phyloP scores from a whole-genome alignment of 2,329 filamentous ascomycete genomes.

The Stemphylium vesicarium region DNA sequence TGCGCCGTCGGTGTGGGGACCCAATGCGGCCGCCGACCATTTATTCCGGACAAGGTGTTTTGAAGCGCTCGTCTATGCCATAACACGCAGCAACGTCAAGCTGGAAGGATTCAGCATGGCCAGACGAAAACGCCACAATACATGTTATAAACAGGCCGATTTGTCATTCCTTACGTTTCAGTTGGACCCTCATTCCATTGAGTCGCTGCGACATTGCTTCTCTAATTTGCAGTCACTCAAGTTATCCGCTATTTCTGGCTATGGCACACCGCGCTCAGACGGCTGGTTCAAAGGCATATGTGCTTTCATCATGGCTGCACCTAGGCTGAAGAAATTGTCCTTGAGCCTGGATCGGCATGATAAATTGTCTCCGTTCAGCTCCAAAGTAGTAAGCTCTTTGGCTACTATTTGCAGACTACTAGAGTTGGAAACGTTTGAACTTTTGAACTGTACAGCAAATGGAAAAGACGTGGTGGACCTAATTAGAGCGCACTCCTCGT shows the following conservation, averaged over 20 bases:
- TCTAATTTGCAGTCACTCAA: conserved; percentile 21
- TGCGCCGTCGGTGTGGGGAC: conserved; percentile 16
- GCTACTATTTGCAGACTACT: conserved; percentile 17
- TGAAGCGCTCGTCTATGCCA: conserved; percentile 28
- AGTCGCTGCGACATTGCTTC: conserved; percentile 22
- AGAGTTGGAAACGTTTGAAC: conserved; percentile 19
- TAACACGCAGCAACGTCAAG: conserved; percentile 25
- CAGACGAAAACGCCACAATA: conserved; percentile 15
- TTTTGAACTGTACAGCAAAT: conserved; percentile 24
- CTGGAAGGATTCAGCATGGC: conserved; percentile 31
- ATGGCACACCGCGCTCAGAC: conserved; percentile 17
- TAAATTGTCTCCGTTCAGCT: conserved; percentile 17
- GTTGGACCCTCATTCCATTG: conserved; percentile 13
- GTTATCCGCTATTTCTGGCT: conserved; percentile 24
- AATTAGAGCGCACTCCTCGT: conserved; percentile 18
- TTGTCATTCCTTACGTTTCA: conserved; percentile 25
- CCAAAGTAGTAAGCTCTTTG: conserved; percentile 25
- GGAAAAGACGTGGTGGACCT: conserved; percentile 24
- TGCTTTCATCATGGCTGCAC: conserved; percentile 27
- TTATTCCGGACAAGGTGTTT: conserved; percentile 31
- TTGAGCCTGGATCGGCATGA: conserved; percentile 27
- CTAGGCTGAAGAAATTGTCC: conserved; percentile 24
- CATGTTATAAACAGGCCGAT: conserved; percentile 19
- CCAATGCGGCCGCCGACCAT: conserved; percentile 14
- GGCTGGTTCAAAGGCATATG: conserved; percentile 32